These are phyloP conservation scores for Schizothecium vesticola DNA, from an alignment of 495 filamentous ascomycete species.

Conservation along the genomic window DNA sequence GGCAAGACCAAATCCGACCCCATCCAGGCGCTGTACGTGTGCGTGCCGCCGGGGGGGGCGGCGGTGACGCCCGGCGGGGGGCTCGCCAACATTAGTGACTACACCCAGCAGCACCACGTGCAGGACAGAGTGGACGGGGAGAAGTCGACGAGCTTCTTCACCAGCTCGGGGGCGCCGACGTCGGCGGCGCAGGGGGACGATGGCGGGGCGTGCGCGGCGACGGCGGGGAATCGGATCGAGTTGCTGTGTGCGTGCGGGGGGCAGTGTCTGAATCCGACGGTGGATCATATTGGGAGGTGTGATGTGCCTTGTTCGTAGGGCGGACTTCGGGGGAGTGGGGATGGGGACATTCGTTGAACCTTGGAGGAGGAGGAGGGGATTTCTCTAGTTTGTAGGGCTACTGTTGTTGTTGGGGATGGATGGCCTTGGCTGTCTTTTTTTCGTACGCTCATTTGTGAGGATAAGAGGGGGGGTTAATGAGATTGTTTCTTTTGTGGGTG, in stretches of 20 bases:
- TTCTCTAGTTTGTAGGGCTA: neutral
- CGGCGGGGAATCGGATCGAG: slow-evolving; percentile 27
- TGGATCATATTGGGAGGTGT: slow-evolving; percentile 29
- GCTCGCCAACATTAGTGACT: slow-evolving; percentile 2
- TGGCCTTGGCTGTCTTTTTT: neutral
- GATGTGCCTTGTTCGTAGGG: slow-evolving; percentile 22
- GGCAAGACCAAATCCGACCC: slow-evolving; percentile 36
- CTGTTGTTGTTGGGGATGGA: neutral
- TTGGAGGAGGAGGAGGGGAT: too few relatives aligned
- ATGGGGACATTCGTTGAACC: too few relatives aligned
- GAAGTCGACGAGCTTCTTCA: neutral
- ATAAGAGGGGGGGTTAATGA: neutral
- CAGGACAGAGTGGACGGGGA: neutral
- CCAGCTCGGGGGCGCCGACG: neutral
- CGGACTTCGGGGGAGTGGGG: too few relatives aligned
- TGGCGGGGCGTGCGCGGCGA: slow-evolving; percentile 7
- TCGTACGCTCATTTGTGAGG: neutral
- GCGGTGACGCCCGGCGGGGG: slow-evolving; percentile 18
- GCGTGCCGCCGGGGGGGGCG: slow-evolving; percentile 22
- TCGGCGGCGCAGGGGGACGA: slow-evolving; percentile 5
- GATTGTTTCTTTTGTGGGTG: neutral
- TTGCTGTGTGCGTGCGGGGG: slow-evolving; percentile 36
- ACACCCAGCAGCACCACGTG: neutral
- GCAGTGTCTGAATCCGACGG: slow-evolving; percentile 32
- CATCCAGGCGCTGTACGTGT: slow-evolving; percentile 38